Base-by-base conservation (phyloP, 495 filamentous ascomycete species). In the Aspergillus saccharolyticus region DNA sequence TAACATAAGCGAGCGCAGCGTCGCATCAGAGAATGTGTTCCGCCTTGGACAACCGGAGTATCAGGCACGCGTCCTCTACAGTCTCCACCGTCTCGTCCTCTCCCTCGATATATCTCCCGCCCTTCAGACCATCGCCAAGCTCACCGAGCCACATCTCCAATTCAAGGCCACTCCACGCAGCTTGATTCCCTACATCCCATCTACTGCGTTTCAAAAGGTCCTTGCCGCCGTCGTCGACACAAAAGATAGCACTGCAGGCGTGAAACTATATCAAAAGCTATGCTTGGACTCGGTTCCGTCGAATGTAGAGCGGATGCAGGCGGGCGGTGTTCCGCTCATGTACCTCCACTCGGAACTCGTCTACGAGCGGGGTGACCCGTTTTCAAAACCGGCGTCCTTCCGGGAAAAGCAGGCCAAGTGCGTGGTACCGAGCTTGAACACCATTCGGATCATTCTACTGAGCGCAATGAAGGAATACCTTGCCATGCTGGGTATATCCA, bases 171-270 rank as follows among this genome's bases (percentile, higher is more conserved):
- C 28, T 43, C 28, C 61, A 17, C 64, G 49, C 17, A 58, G 64
- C 42, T 57, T 54, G 19, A 24, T 70, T 43, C 55, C 64, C 18
- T 62, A 65, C 54, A 65, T 77, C 39, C 67, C 76, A 12, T 30
- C 69, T 0, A 51, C 60, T 7, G 65, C 78, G 20, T 85, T 85
- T 68, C 74, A 82, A 55, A 51, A 55, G 12, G 49, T 84, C 28
- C 68, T 85, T 16, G 61, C 72, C 17, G 77, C 75, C 15, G 52
- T 83, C 7, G 75, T 78, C n/a, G 73, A 82, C 30, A 58, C 62
- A 0, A 65, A 71, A 42, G 80, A 82, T 48, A 76, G 74, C 52
- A 30, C 57, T 18, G 64, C 62, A 46, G 82, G 74, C 19, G 70
- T 66, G 47, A 39, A 62, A 12, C 48, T 84, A 39, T 80, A 73